phyloP scores from a whole-genome alignment of 352 stramenopile genomes.

The Phytopythium cucurbitacearum region DNA sequence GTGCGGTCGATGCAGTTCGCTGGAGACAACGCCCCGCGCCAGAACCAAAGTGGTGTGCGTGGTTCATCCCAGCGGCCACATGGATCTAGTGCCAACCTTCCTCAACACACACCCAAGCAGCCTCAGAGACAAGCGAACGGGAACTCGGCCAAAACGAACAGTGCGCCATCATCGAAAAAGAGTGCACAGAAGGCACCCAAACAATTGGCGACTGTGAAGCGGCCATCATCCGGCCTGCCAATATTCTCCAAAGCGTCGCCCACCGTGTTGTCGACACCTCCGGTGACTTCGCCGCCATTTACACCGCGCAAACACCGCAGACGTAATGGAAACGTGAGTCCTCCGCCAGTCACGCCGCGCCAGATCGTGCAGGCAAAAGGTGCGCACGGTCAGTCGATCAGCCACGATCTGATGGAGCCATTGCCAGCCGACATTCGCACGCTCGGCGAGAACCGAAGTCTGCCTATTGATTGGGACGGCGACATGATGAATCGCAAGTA shows the following conservation, averaged over 20 bases:
- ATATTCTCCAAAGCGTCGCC: background rate
- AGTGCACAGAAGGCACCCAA: background rate
- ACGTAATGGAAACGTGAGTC: conserved; percentile 21
- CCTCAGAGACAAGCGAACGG: background rate
- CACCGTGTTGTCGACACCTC: conserved; percentile 3
- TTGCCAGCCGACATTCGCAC: conserved; percentile 24
- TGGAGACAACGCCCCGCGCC: conserved; percentile 18
- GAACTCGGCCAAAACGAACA: background rate
- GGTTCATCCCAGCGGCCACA: background rate
- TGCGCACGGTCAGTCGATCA: conserved; percentile 21
- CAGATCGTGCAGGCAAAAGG: conserved; percentile 26
- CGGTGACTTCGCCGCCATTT: conserved; percentile 11
- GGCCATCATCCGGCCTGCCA: background rate
- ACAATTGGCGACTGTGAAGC: conserved; percentile 2
- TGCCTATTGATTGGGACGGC: conserved; percentile 36
- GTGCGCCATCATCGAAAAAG: background rate
- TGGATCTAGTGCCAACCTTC: background rate
- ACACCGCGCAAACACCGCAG: conserved; percentile 37
- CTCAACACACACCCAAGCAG: background rate
- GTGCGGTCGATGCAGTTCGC: conserved; percentile 44
- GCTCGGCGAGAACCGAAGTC: conserved; percentile 48
- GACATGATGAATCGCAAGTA: conserved; percentile 1
- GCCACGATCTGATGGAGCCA: conserved; percentile 29
- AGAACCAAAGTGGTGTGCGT: conserved; percentile 11
- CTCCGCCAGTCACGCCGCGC: conserved; percentile 18